Percentiles rank a stretch among this genome's conserved stretches.
These are phyloP conservation scores for Yamagishiella unicocca DNA, from an alignment of 139 green algal genomes.

Conservation along the genomic window DNA sequence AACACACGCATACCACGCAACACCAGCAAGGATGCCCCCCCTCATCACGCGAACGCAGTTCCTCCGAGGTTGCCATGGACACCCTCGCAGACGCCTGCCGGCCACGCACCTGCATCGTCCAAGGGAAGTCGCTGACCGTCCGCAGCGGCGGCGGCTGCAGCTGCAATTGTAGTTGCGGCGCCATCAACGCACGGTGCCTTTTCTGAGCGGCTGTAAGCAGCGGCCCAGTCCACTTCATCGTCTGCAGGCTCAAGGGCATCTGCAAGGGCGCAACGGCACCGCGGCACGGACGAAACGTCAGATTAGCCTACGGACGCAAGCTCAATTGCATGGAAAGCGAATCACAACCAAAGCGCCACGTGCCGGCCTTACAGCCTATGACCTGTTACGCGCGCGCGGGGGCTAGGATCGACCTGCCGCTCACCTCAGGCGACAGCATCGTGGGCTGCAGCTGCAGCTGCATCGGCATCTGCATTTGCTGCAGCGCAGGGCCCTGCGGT, in stretches of 20 bases:
- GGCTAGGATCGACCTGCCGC: no score
- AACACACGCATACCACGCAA: no score
- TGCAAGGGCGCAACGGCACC: neutral
- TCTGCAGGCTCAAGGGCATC: neutral
- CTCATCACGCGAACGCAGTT: no score
- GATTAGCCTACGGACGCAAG: no score
- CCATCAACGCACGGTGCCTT: neutral
- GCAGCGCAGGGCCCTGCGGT: neutral
- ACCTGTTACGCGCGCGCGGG: no score
- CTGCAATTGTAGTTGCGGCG: neutral
- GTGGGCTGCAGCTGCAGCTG: slow-evolving; percentile 11
- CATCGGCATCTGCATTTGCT: neutral
- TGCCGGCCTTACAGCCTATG: no score
- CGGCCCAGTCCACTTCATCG: neutral
- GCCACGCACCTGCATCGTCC: neutral
- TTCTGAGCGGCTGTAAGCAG: slow-evolving; percentile 1
- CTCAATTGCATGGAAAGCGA: no score
- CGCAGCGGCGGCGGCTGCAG: neutral
- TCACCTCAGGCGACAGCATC: neutral
- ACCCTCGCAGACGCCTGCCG: no score
- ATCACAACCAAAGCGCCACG: no score
- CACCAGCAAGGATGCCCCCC: no score
- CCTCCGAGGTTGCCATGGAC: no score
- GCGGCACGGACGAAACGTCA: no score
- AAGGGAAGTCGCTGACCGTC: slow-evolving; percentile 1